phyloP scores from a whole-genome alignment of 306 rosid species.

The Acmispon strigosus region DNA sequence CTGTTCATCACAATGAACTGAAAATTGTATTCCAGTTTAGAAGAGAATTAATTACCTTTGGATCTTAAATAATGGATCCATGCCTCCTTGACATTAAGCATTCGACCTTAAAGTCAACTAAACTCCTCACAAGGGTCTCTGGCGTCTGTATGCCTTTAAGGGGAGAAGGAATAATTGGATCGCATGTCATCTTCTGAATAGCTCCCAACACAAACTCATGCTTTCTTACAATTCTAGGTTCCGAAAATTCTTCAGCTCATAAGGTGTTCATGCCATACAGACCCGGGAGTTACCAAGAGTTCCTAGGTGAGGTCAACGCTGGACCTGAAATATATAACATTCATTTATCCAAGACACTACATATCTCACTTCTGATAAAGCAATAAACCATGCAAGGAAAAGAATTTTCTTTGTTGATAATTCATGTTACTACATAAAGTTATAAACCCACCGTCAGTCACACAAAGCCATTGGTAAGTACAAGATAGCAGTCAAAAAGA shows the following conservation, averaged over 20 bases:
- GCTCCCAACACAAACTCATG: no score
- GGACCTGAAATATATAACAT: conserved; percentile 6
- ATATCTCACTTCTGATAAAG: background rate
- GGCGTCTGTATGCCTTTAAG: background rate
- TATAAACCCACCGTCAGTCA: background rate
- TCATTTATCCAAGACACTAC: background rate
- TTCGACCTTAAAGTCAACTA: background rate
- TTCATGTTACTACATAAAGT: no score
- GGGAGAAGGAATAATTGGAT: background rate
- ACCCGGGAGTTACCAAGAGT: background rate
- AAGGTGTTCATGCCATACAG: background rate
- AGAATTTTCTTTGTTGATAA: background rate
- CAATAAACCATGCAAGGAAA: background rate
- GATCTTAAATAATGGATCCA: background rate
- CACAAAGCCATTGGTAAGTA: background rate
- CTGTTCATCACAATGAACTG: background rate
- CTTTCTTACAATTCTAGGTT: background rate
- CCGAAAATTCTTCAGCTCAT: background rate
- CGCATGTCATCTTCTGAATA: no score
- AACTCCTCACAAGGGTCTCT: background rate
- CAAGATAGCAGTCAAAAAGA: background rate
- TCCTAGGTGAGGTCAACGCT: background rate
- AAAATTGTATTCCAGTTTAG: background rate
- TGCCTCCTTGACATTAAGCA: background rate
- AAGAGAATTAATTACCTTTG: background rate